These are phyloP conservation scores for Neurospora hispaniola DNA, from an alignment of 495 filamentous ascomycete species.

Conservation along the genomic window DNA sequence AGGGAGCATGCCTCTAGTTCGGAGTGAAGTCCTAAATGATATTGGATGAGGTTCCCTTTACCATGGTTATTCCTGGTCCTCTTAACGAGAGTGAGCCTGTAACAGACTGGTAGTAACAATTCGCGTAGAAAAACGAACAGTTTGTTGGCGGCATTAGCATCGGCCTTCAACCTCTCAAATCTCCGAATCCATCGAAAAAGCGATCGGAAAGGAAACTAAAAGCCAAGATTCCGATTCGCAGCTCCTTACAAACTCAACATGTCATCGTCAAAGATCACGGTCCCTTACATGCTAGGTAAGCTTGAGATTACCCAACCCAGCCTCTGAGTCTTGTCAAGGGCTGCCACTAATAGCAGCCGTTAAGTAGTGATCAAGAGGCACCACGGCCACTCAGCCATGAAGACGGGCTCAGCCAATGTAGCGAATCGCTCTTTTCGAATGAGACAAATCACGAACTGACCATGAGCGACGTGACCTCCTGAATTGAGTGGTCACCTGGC, in stretches of 20 bases:
- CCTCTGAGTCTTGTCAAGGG: not conserved
- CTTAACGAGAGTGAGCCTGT: not conserved
- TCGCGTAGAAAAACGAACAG: slow-evolving; percentile 2
- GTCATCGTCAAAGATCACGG: not conserved
- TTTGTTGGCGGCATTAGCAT: slow-evolving; percentile 6
- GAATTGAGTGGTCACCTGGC: not conserved
- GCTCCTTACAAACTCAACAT: not conserved
- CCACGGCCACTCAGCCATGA: not conserved
- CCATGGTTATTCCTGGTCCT: not conserved
- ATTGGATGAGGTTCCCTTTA: not conserved
- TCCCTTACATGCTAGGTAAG: not conserved
- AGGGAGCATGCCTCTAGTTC: not conserved
- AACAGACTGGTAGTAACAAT: not conserved
- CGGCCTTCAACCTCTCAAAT: not conserved
- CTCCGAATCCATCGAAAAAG: not conserved
- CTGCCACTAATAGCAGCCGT: not conserved
- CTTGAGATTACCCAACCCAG: not conserved
- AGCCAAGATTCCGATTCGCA: not conserved
- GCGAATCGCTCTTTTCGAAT: not conserved
- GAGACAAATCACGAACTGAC: not conserved
- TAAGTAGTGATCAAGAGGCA: not conserved
- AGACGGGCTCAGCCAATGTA: not conserved
- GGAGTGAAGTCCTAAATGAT: not conserved
- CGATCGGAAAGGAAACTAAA: not conserved
- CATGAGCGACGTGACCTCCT: not conserved